phyloP scores from a whole-genome alignment of 176 grass and related monocot genomes.

The Triticum aestivum region IWGSC_CS_RefSeq_v2.1 NC_057804.1:305093727-305094226 shows the following conservation, averaged over 20 bases:
- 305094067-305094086: constrained; percentile 48
- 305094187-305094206: constrained; percentile 78
- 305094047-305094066: constrained; percentile 26
- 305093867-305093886: constrained; percentile 45
- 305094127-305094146: constrained; percentile 69
- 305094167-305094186: constrained; percentile 55
- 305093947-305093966: constrained; percentile 33
- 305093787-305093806: constrained; percentile 20
- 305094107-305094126: constrained; percentile 49
- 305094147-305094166: constrained; percentile 73
- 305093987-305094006: constrained; percentile 39
- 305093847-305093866: constrained; percentile 4
- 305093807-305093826: background rate
- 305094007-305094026: constrained; percentile 55
- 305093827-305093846: background rate
- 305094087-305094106: constrained; percentile 36
- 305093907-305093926: constrained; percentile 47
- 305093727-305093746: background rate
- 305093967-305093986: constrained; percentile 39
- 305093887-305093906: background rate
- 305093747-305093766: constrained; percentile 26
- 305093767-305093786: constrained; percentile 21
- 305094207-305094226: constrained; percentile 73
- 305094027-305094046: constrained; percentile 41
- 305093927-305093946: constrained; percentile 47